Evolutionary conservation across 2,329 filamentous ascomycete genomes (phyloP).

Genomic region (Bipolaris bicolor): DNA sequence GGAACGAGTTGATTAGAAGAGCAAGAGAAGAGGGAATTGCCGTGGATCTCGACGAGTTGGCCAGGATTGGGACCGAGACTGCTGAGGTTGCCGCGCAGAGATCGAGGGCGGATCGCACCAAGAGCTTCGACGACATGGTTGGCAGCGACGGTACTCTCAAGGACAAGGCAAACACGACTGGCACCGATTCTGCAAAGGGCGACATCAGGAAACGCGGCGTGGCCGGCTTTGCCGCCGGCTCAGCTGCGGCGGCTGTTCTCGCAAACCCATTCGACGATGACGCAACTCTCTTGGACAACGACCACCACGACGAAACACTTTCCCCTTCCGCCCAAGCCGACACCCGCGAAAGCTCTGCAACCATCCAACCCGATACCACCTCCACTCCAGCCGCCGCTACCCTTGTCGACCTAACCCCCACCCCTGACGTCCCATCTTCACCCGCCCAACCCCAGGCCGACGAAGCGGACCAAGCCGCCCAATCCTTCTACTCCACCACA

Average conservation of each 20-base stretch:
- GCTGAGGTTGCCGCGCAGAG: slow-evolving; percentile 26
- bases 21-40: slow-evolving; percentile 51
- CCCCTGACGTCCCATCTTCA: slow-evolving; percentile 31
- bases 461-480: slow-evolving; percentile 29
- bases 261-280: slow-evolving; percentile 56
- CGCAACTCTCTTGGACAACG: slow-evolving; percentile 51
- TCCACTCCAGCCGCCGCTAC: slow-evolving; percentile 18
- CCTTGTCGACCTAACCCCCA: slow-evolving; percentile 45
- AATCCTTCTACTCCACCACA: slow-evolving; percentile 49
- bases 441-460: slow-evolving; percentile 17
- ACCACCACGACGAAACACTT: slow-evolving; percentile 39
- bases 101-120: slow-evolving; percentile 27
- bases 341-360: slow-evolving; percentile 41
- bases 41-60: slow-evolving; percentile 50
- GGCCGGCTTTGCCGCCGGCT: slow-evolving; percentile 50
- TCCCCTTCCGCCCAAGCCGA: slow-evolving; percentile 34
- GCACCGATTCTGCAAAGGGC: slow-evolving; percentile 24
- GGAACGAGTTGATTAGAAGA: slow-evolving; percentile 44
- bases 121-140: slow-evolving; percentile 52
- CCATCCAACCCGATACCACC: slow-evolving; percentile 26
- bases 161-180: slow-evolving; percentile 34
- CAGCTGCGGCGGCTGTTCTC: slow-evolving; percentile 38
- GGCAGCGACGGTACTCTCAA: slow-evolving; percentile 49
- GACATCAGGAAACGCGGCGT: slow-evolving; percentile 38
- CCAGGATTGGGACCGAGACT: slow-evolving; percentile 40